Evolutionary conservation across 768 basidiomycete species (phyloP).

Genomic region (Sporobolomyces phaffii): DNA sequence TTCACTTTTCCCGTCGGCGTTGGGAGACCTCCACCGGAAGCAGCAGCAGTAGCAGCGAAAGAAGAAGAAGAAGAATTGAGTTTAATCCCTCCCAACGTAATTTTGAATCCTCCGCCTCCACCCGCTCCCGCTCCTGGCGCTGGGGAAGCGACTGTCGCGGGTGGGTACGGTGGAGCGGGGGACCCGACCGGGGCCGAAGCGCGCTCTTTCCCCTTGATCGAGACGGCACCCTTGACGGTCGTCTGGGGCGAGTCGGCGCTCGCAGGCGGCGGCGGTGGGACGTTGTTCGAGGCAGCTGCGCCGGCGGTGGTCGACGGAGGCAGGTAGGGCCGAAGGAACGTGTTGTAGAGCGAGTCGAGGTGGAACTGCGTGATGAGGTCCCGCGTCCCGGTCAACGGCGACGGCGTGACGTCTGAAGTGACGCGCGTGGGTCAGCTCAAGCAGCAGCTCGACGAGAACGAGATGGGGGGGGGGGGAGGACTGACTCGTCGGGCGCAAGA

Average conservation of each 20-base stretch:
- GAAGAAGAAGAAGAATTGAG: background rate
- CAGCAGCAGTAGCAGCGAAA: background rate
- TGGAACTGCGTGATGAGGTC: slow-evolving; percentile 38
- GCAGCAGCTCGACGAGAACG: background rate
- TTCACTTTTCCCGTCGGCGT: slow-evolving; percentile 17
- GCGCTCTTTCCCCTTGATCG: slow-evolving; percentile 17
- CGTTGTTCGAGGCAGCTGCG: background rate
- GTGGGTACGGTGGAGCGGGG: background rate
- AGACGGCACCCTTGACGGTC: background rate
- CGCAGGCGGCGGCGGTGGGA: too few relatives aligned
- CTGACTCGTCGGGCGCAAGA: slow-evolving; percentile 6
- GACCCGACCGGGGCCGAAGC: background rate
- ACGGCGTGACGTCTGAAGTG: slow-evolving; percentile 9
- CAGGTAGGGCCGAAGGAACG: slow-evolving; percentile 39
- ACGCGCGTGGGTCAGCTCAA: background rate
- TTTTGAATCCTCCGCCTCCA: slow-evolving; percentile 3
- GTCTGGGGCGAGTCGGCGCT: background rate
- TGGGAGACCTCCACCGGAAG: background rate
- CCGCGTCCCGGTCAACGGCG: slow-evolving; percentile 26
- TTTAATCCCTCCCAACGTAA: slow-evolving; percentile 31
- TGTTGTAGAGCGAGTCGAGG: slow-evolving; percentile 35
- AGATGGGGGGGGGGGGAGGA: background rate
- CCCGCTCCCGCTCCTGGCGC: background rate
- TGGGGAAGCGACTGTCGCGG: background rate
- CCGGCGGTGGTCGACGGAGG: background rate